Conservation (phyloP, 2,329 filamentous ascomycete genomes). For the Trichophyton verrucosum region DNA sequence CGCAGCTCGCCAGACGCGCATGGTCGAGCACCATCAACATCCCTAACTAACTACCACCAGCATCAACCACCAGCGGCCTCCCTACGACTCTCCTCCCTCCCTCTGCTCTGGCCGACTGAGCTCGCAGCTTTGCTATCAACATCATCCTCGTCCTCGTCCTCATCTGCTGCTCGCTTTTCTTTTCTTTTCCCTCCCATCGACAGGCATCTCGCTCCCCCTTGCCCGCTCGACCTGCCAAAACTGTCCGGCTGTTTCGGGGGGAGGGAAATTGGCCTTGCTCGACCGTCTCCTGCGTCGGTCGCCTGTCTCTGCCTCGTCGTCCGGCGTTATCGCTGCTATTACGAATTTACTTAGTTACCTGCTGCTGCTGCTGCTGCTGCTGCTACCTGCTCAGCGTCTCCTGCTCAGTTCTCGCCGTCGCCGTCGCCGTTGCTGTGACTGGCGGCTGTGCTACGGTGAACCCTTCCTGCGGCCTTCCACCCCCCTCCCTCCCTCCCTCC, state of each 20-base stretch:
- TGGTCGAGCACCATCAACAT: not conserved
- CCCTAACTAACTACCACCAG: not conserved
- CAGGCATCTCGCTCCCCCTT: not conserved
- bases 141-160: no score
- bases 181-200: not conserved
- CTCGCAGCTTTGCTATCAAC: not conserved
- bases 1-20: not conserved
- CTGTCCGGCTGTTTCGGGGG: conserved; percentile 2
- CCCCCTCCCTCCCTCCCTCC: not conserved
- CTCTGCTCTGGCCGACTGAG: not conserved
- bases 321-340: not conserved
- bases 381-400: not conserved
- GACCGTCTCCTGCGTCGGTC: not conserved
- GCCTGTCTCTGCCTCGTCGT: not conserved
- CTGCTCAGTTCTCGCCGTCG: not conserved
- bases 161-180: not conserved
- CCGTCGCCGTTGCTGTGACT: not conserved
- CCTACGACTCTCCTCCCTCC: not conserved
- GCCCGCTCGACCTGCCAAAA: not conserved
- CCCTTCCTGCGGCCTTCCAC: not conserved
- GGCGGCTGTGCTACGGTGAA: not conserved
- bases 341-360: not conserved
- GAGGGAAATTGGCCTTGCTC: not conserved
- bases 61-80: not conserved
- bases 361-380: no score